phyloP scores from a whole-genome alignment of 169 alveolate genomes.

The Cyclospora cayetanensis region DNA sequence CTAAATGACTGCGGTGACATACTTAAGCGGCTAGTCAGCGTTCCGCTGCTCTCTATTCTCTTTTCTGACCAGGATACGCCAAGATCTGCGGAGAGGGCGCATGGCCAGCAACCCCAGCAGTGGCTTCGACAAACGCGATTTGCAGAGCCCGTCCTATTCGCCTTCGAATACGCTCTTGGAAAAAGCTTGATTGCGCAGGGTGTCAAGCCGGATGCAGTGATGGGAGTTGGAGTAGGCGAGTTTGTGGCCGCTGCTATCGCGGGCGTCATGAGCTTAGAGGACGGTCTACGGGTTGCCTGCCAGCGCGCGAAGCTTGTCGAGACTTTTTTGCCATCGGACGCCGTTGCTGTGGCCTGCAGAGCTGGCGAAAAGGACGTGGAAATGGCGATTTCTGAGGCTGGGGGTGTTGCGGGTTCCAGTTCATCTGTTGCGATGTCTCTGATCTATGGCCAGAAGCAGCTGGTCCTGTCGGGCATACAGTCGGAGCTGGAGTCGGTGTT shows the following conservation, averaged over 20 bases:
- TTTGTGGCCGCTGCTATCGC: conserved; percentile 79
- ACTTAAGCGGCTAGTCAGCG: conserved; percentile 74
- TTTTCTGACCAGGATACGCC: conserved; percentile 61
- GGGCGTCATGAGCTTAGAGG: conserved; percentile 78
- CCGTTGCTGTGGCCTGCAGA: conserved; percentile 72
- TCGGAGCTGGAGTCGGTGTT: conserved; percentile 77
- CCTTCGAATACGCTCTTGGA: conserved; percentile 82
- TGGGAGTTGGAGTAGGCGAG: conserved; percentile 82
- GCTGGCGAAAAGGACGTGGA: conserved; percentile 80
- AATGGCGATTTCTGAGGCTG: conserved; percentile 82
- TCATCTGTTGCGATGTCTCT: conserved; percentile 71
- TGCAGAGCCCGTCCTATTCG: conserved; percentile 83
- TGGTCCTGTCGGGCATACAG: conserved; percentile 76
- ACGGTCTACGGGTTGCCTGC: conserved; percentile 75
- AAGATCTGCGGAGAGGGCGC: conserved; percentile 60
- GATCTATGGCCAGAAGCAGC: conserved; percentile 74
- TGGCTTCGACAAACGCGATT: conserved; percentile 71
- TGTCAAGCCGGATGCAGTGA: conserved; percentile 79
- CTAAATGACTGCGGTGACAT: conserved; percentile 79
- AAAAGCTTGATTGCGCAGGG: conserved; percentile 79
- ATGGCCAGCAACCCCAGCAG: conserved; percentile 16
- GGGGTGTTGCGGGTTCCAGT: conserved; percentile 72
- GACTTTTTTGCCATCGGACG: conserved; percentile 66
- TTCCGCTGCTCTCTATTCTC: conserved; percentile 76
- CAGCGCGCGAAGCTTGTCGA: conserved; percentile 74